Evolutionary conservation across 306 rosid genomes (phyloP), one percentile per base, ranked within the genome.

Genomic region (Chamaecrista fasciculata): DNA sequence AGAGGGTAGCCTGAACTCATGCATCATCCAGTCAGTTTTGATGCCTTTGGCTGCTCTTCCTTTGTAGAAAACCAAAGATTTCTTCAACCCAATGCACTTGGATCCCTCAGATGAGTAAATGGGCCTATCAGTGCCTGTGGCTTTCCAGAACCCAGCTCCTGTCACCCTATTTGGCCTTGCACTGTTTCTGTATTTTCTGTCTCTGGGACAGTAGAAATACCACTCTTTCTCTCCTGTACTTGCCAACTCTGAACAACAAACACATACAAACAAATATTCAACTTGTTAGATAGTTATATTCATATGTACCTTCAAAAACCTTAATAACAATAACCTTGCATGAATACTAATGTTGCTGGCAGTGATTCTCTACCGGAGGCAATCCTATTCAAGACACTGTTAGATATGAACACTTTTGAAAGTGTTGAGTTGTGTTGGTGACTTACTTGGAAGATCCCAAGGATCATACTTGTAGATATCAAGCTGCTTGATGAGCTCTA

Each of bases 21-120:
- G 98, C 95, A 92, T 92, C 96, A 92, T 92, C 98, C 98, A 92
- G 25, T 89, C 96, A 60, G 98, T 92, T 81, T 92, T 92, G 75
- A 89, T 57, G 0, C 92, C 98, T 53, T 86, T 89, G 64, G 95
- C 90, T 40, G 98, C 98, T 82, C 98, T 82, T 0, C 98, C 98
- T 80, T 75, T 89, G 89, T 92, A 92, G 72, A 92, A 92, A 0
- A 92, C 98, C 1, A 92, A 81, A 9, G 98, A 92, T 60, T 92
- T 92, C 92, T 89, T 92, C 69, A 92, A 67, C 19, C 98, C 98
- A 76, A 92, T 92, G 67, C 93, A 93, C 74, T 81, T 90, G 8
- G 80, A 79, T 39, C 91, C 98, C 51, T 88, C 93, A n/a, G 91
- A 86, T 21, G 98, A 86, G 81, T 90, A 89, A 4, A 92, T 89